Evolutionary conservation across 306 rosid species (phyloP).

Genomic region (Hippophae tibetana): DNA sequence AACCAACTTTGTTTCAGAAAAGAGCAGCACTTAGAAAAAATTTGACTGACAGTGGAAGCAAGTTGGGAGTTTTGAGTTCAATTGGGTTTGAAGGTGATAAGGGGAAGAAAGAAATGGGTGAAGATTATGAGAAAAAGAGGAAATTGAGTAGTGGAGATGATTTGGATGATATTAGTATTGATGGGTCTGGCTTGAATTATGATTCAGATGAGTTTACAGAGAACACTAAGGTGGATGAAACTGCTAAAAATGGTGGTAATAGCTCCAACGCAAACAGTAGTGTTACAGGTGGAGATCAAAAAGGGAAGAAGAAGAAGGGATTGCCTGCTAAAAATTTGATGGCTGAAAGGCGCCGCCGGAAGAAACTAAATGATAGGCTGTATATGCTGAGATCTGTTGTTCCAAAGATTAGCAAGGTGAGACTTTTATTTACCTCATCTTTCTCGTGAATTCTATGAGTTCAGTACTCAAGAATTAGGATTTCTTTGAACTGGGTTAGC

Average conservation of each 20-base stretch:
- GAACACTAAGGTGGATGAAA: slow-evolving; percentile 32
- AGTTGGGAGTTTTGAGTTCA: slow-evolving; percentile 24
- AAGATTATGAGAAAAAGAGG: slow-evolving; percentile 39
- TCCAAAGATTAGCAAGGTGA: slow-evolving; percentile 96
- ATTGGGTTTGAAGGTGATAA: not conserved
- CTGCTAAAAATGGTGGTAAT: slow-evolving; percentile 33
- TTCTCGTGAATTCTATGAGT: not conserved
- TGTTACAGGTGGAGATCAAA: slow-evolving; percentile 48
- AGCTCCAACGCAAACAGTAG: slow-evolving; percentile 41
- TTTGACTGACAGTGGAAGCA: slow-evolving; percentile 26
- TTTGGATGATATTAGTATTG: slow-evolving; percentile 50
- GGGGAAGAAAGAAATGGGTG: slow-evolving; percentile 10
- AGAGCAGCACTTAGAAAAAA: slow-evolving; percentile 40
- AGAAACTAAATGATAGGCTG: slow-evolving; percentile 92
- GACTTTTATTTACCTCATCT: slow-evolving; percentile 5
- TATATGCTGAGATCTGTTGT: slow-evolving; percentile 98
- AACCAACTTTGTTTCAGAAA: slow-evolving; percentile 75
- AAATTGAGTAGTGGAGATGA: slow-evolving; percentile 38
- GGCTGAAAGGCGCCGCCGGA: slow-evolving; percentile 97
- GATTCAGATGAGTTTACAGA: slow-evolving; percentile 70
- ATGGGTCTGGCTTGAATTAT: slow-evolving; percentile 56
- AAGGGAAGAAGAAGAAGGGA: slow-evolving; percentile 97
- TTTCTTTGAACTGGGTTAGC: too few relatives aligned
- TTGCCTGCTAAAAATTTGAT: slow-evolving; percentile 86
- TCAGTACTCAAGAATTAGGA: too few relatives aligned